Base-by-base conservation (phyloP, 1,284 basidiomycete genomes). In the Tremellales sp. region DNA sequence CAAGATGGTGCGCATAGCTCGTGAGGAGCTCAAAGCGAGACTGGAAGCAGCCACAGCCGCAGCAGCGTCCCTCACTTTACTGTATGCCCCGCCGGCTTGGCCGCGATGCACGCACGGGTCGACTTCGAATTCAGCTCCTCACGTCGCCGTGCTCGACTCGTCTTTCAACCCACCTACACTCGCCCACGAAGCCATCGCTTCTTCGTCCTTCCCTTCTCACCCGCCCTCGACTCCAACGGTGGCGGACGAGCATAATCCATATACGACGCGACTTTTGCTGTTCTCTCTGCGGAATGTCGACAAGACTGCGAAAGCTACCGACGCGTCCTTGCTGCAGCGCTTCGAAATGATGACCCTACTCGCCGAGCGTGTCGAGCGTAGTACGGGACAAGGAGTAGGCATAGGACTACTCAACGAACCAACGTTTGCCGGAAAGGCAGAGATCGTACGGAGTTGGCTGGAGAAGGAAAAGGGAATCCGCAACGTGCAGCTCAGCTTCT, bases 141-240 rank as follows among this genome's bases (percentile, higher is more conserved):
- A 71, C 43, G 73, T 81, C 31, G 69, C 76, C 2, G 79, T 96
- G 17, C 80, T 97, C 29, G 93, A 97, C 65, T 86, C 90, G 0
- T 93, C 89, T 1, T 97, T 92, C 76, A 97, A 98, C 64, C 93
- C 94, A 2, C 94, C 94, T 0, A 91, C 89, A 0, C 71, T 80
- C 11, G 91, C 94, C 0, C 93, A 98, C 67, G 79, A 86, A 48
- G 84, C 87, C 0, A 82, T 97, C 40, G 83, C 83, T 17, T 80
- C 58, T 4, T 61, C 64, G 8, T 22, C 49, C 17, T 61, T 62
- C 45, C 61, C 70, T 21, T 77, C 78, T 1, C 60, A 48, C 24
- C 53, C 45, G 24, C 46, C 27, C 42, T 48, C 19, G 35, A 58
- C 10, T 36, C 49, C 11, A 31, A 57, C 19, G 42, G 54, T 37